phyloP scores from a whole-genome alignment of 805 yeast genomes.

The Suhomyces canberraensis region DNA sequence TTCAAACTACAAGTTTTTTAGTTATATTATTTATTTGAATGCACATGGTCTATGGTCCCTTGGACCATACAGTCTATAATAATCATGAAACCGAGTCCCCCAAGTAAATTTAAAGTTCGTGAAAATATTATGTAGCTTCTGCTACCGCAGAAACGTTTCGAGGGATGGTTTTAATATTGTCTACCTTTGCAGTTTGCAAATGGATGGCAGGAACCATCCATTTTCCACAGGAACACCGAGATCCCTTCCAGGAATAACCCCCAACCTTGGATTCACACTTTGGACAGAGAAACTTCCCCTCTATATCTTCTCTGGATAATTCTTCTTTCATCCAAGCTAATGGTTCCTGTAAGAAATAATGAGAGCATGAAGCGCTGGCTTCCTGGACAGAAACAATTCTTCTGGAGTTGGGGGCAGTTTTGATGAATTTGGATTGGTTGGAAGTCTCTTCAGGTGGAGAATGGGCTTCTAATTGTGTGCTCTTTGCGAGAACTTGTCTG shows the following conservation, averaged over 20 bases:
- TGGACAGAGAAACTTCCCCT: constrained; percentile 85
- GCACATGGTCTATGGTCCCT: too few relatives aligned
- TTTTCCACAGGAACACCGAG: constrained; percentile 88
- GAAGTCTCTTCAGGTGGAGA: constrained; percentile 63
- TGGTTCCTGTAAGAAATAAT: constrained; percentile 78
- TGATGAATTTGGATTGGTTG: constrained; percentile 62
- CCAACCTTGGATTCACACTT: constrained; percentile 85
- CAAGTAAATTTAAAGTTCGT: too few relatives aligned
- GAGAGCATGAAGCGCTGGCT: constrained; percentile 69
- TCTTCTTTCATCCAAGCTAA: constrained; percentile 88
- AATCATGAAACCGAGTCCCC: too few relatives aligned
- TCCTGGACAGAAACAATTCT: constrained; percentile 56
- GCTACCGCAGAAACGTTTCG: too few relatives aligned
- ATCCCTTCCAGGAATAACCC: constrained; percentile 91
- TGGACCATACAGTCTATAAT: too few relatives aligned
- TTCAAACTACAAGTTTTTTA: too few relatives aligned
- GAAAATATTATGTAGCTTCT: too few relatives aligned
- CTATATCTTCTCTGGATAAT: constrained; percentile 67
- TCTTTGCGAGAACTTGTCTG: constrained; percentile 64
- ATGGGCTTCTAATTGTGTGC: constrained; percentile 62
- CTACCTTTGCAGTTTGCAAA: constrained; percentile 77
- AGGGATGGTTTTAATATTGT: constrained; percentile 33
- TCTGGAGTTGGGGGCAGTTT: constrained; percentile 58
- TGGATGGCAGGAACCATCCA: constrained; percentile 95
- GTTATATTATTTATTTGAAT: too few relatives aligned